phyloP scores from a whole-genome alignment of 768 basidiomycete species.

The Dictyophora rubrovolvata region DNA sequence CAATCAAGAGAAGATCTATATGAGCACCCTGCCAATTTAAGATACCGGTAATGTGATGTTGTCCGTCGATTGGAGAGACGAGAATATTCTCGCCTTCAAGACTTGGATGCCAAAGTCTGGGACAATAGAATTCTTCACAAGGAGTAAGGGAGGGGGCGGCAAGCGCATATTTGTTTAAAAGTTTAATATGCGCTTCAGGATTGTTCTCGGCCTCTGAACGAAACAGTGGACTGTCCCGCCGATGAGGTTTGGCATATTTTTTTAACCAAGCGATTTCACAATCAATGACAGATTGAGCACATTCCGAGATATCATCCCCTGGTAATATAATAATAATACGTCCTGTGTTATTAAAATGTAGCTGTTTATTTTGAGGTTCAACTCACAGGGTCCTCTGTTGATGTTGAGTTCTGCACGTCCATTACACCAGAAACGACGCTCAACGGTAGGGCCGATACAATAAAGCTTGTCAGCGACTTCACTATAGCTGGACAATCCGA shows the following conservation, averaged over 20 bases:
- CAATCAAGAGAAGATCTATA: no score
- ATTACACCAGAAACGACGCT: constrained; percentile 22
- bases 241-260: background rate
- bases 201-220: background rate
- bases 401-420: constrained; percentile 18
- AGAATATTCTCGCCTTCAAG: no score
- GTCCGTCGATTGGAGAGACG: no score
- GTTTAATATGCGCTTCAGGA: background rate
- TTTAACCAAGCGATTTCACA: background rate
- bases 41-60: no score
- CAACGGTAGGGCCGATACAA: constrained; percentile 22
- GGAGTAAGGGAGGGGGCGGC: background rate
- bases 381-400: constrained; percentile 26
- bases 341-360: background rate
- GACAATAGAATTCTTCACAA: no score
- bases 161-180: background rate
- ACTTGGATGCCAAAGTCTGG: no score
- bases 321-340: background rate
- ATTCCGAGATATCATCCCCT: background rate
- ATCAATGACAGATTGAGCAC: background rate
- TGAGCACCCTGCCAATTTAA: no score
- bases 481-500: constrained; percentile 7
- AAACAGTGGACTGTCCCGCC: background rate
- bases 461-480: constrained; percentile 16
- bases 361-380: background rate